phyloP scores from a whole-genome alignment of 768 basidiomycete species.

The Lactarius quietus region DNA sequence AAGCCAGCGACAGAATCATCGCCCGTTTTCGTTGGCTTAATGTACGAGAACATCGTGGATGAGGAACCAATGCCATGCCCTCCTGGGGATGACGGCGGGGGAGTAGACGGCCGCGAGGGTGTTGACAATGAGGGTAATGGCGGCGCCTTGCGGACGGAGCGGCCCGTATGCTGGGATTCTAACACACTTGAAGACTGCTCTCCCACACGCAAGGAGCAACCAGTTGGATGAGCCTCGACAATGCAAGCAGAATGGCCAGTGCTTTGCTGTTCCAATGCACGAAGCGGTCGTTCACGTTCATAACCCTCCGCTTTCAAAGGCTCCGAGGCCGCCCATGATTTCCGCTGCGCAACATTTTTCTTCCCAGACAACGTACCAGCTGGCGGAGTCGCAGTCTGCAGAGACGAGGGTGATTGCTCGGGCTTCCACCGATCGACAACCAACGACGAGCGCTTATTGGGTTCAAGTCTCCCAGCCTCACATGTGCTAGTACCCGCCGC shows the following conservation, averaged over 20 bases:
- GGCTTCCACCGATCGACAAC: constrained; percentile 22
- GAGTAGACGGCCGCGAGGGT: constrained; percentile 14
- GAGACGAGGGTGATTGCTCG: constrained; percentile 10
- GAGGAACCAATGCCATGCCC: constrained; percentile 53
- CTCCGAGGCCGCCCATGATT: constrained; percentile 17
- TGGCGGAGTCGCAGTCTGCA: not conserved
- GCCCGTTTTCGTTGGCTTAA: constrained; percentile 47
- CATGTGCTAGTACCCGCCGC: constrained; percentile 35
- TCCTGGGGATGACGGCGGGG: constrained; percentile 11
- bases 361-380: not conserved
- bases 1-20: constrained; percentile 37
- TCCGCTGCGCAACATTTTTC: constrained; percentile 9
- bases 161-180: constrained; percentile 8
- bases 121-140: constrained; percentile 17
- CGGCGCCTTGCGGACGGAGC: constrained; percentile 16
- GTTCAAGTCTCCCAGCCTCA: constrained; percentile 10
- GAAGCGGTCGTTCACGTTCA: not conserved
- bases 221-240: constrained; percentile 14
- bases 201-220: constrained; percentile 1
- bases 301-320: constrained; percentile 5
- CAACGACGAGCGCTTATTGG: constrained; percentile 10
- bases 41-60: constrained; percentile 68
- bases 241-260: not conserved
- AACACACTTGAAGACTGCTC: not conserved
- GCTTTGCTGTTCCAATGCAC: not conserved